Conservation (phyloP, 2,329 filamentous ascomycete species). For the Fusarium denticulatum region DNA sequence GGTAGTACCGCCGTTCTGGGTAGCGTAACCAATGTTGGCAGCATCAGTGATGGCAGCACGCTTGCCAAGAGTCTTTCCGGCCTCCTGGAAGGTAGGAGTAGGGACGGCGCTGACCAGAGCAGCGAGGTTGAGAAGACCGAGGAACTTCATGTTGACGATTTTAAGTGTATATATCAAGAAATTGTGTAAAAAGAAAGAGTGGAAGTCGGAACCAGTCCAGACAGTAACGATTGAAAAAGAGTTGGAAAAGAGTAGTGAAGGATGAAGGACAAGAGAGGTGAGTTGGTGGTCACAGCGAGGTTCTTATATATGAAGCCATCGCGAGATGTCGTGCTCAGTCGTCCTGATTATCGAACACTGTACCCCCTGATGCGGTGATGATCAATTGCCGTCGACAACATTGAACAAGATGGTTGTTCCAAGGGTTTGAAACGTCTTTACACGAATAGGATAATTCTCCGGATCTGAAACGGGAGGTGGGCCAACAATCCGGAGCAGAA, state of each 20-base stretch:
- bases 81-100: constrained; percentile 44
- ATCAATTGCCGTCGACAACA: constrained; percentile 4
- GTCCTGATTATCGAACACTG: constrained; percentile 10
- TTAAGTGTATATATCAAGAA: neutral
- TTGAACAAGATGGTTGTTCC: neutral
- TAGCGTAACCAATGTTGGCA: constrained; percentile 50
- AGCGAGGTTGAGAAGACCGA: constrained; percentile 45
- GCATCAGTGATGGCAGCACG: constrained; percentile 50
- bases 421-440: constrained; percentile 20
- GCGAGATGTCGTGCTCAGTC: neutral
- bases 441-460: constrained; percentile 42
- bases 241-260: constrained; percentile 21
- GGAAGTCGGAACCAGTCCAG: constrained; percentile 34
- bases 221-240: constrained; percentile 34
- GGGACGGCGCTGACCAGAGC: constrained; percentile 46
- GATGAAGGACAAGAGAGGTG: constrained; percentile 11
- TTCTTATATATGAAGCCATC: constrained; percentile 37
- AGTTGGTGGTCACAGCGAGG: neutral
- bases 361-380: constrained; percentile 5
- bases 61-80: constrained; percentile 45
- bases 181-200: constrained; percentile 13
- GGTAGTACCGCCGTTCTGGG: constrained; percentile 55
- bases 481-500: constrained; percentile 5
- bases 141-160: constrained; percentile 47
- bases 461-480: constrained; percentile 19